Conservation (phyloP, 2,329 filamentous ascomycete species). For the Ophiostoma sp. region DNA sequence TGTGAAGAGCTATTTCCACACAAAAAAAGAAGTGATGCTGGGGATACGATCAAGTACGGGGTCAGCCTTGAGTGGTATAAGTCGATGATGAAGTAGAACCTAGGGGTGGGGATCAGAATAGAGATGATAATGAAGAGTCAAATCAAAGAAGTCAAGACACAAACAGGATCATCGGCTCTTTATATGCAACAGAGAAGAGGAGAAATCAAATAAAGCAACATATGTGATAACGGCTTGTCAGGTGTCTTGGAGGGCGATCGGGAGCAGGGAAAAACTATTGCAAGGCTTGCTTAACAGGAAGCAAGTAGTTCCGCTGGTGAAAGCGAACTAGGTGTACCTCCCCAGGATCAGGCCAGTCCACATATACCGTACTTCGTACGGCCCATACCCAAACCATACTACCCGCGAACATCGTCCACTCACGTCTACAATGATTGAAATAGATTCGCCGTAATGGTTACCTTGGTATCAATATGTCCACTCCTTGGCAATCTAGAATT, state of each 20-base stretch:
- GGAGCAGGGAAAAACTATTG: conserved; percentile 8
- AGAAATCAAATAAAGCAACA: background rate
- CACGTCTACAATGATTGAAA: background rate
- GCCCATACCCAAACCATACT: background rate
- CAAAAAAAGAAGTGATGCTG: no score
- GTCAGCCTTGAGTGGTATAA: background rate
- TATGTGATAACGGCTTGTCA: background rate
- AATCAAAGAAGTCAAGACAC: background rate
- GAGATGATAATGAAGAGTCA: background rate
- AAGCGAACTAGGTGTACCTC: background rate
- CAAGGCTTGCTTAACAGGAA: conserved; percentile 3
- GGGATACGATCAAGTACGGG: no score
- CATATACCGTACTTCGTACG: background rate
- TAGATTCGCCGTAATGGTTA: background rate
- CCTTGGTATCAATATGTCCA: background rate
- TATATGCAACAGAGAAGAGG: conserved; percentile 5
- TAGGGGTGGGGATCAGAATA: background rate
- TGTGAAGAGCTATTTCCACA: background rate
- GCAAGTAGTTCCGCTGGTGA: conserved; percentile 13
- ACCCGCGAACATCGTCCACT: conserved; percentile 3
- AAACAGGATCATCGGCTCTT: background rate
- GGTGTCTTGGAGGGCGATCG: background rate
- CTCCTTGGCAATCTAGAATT: background rate
- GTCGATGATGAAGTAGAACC: background rate
- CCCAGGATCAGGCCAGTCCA: background rate